Evolutionary conservation across 2,329 filamentous ascomycete genomes (phyloP).

Genomic region (Fusarium protoensiforme): DNA sequence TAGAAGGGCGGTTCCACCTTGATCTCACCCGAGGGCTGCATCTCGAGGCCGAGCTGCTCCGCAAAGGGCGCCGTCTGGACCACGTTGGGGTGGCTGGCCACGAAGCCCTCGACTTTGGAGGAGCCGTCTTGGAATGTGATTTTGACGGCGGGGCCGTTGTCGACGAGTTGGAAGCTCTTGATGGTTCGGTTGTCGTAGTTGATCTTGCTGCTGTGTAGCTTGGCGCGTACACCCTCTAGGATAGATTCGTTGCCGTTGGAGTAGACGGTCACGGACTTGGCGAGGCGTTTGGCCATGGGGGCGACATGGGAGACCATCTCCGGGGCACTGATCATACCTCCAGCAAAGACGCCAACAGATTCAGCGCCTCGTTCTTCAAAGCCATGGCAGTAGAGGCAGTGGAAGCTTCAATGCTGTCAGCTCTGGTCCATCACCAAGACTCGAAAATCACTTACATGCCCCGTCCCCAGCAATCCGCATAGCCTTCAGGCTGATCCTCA

Average conservation of each 20-base stretch:
- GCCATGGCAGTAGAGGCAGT: slow-evolving; percentile 70
- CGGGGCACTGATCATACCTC: slow-evolving; percentile 46
- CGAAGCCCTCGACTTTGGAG: slow-evolving; percentile 51
- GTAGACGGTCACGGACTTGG: slow-evolving; percentile 60
- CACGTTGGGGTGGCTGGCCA: slow-evolving; percentile 52
- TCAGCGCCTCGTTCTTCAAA: slow-evolving; percentile 64
- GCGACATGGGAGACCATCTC: slow-evolving; percentile 53
- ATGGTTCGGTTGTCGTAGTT: slow-evolving; percentile 51
- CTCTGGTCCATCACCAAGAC: neutral
- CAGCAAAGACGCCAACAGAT: slow-evolving; percentile 59
- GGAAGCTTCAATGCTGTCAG: slow-evolving; percentile 53
- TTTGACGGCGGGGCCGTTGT: slow-evolving; percentile 43
- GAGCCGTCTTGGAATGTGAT: slow-evolving; percentile 55
- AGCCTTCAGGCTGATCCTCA: slow-evolving; percentile 62
- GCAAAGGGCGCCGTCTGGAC: slow-evolving; percentile 55
- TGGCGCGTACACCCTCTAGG: slow-evolving; percentile 39
- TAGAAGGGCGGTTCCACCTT: slow-evolving; percentile 56
- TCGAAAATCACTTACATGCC: slow-evolving; percentile 54
- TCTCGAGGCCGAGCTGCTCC: slow-evolving; percentile 56
- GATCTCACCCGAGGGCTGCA: slow-evolving; percentile 56
- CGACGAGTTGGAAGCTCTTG: slow-evolving; percentile 42
- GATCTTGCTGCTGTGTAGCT: slow-evolving; percentile 48
- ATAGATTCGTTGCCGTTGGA: slow-evolving; percentile 57
- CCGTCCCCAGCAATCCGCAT: slow-evolving; percentile 64
- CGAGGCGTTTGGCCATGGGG: slow-evolving; percentile 57